Evolutionary conservation across 306 rosid genomes (phyloP), one percentile per base, ranked within the genome.

Genomic region (Begonia loranthoides): DNA sequence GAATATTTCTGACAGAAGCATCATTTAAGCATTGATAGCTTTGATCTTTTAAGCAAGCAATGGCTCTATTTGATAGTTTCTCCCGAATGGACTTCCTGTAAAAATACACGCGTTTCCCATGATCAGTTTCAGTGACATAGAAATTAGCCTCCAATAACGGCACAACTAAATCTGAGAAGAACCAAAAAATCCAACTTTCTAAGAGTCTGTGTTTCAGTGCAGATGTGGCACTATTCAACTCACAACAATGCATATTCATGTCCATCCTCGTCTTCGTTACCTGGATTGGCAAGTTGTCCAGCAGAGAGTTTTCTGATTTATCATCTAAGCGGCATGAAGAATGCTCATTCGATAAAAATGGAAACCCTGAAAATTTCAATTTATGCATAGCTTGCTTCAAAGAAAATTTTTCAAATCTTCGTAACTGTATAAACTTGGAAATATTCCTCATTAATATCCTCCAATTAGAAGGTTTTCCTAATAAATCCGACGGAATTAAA

Each of bases 131-230:
- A 59, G 97, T 85, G 51, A 79, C 76, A 62, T 89, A 89, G 67
- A 89, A 89, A 73, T 82, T 82, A 70, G 90, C 78, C 74, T 85
- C 84, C 73, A 82, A 63, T 63, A 89, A 63, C 24, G 97, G 94
- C 60, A 79, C 74, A 51, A 89, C 78, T 46, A 89, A 51, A 69
- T 22, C 63, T 55, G 90, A 73, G 71, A 77, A 89, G 45, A 82
- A 68, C 95, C 97, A 89, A 62, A 75, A 73, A 50, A 89, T 78
- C 97, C 97, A 89, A 60, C 69, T 82, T 73, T 79, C 83, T 2
- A 84, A 54, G 70, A 81, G 80, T 63, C 73, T 75, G 12, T 41
- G 73, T 68, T 76, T 89, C 52, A 75, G 59, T 48, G 19, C 51
- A 58, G 70, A 66, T 16, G 67, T 22, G 28, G 64, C 65, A 71